phyloP scores from a whole-genome alignment of 2,329 filamentous ascomycete species.

The Arthrocladium fulminans region DNA sequence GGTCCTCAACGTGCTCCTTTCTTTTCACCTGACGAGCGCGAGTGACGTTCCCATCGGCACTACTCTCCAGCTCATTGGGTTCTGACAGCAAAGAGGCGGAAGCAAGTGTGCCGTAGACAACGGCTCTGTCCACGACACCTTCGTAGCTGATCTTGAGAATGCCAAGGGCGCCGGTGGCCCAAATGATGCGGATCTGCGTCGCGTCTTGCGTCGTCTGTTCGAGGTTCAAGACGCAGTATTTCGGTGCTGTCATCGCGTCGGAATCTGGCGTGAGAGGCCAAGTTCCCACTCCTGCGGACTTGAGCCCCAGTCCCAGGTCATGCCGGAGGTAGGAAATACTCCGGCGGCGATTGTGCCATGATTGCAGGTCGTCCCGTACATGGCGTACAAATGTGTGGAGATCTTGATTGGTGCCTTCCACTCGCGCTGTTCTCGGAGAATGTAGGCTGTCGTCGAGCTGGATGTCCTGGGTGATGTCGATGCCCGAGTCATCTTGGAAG shows the following conservation, averaged over 20 bases:
- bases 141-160: constrained; percentile 34
- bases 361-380: constrained; percentile 16
- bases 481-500: constrained; percentile 34
- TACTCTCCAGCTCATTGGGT: not conserved
- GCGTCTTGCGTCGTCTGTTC: constrained; percentile 31
- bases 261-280: not conserved
- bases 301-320: constrained; percentile 22
- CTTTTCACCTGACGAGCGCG: not conserved
- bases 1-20: not conserved
- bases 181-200: constrained; percentile 36
- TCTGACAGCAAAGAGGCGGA: not conserved
- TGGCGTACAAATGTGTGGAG: constrained; percentile 5
- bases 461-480: constrained; percentile 34
- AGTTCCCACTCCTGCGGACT: not conserved
- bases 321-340: constrained; percentile 24
- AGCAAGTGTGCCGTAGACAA: constrained; percentile 29
- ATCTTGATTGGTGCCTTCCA: constrained; percentile 4
- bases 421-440: too few relatives aligned
- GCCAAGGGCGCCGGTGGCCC: constrained; percentile 37
- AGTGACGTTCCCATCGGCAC: not conserved
- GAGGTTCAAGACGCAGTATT: constrained; percentile 30
- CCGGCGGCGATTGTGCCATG: not conserved
- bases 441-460: too few relatives aligned
- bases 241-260: constrained; percentile 10
- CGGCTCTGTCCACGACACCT: constrained; percentile 34